phyloP scores from a whole-genome alignment of 768 basidiomycete genomes.

The Tulasnella sp. region DNA sequence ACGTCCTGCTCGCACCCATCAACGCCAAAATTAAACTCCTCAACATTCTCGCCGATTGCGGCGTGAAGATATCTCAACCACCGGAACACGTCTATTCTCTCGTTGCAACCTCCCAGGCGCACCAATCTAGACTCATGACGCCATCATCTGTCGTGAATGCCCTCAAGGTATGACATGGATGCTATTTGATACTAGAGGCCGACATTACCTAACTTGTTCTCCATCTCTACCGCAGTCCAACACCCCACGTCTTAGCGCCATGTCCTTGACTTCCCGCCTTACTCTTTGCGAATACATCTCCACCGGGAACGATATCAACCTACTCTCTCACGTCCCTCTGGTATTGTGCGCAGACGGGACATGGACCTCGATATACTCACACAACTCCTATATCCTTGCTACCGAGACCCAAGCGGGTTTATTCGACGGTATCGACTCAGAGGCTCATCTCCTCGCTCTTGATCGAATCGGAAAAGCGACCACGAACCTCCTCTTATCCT shows the following conservation, averaged over 20 bases:
- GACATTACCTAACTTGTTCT: background rate
- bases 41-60: no score
- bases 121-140: background rate
- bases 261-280: background rate
- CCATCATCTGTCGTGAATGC: background rate
- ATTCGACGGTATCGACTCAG: background rate
- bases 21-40: no score
- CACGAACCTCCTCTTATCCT: background rate
- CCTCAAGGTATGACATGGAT: background rate
- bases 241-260: background rate
- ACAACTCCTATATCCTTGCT: background rate
- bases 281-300: background rate
- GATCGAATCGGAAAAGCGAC: background rate
- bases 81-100: no score
- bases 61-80: no score
- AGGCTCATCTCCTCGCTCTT: background rate
- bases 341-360: background rate
- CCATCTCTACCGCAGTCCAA: background rate
- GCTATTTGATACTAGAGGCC: background rate
- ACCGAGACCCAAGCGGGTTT: background rate
- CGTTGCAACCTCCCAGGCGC: no score
- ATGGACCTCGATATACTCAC: background rate
- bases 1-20: no score
- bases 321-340: background rate
- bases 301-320: slow-evolving; percentile 2